Evolutionary conservation across 2,329 filamentous ascomycete genomes (phyloP).

Genomic region (Tolypocladium album): DNA sequence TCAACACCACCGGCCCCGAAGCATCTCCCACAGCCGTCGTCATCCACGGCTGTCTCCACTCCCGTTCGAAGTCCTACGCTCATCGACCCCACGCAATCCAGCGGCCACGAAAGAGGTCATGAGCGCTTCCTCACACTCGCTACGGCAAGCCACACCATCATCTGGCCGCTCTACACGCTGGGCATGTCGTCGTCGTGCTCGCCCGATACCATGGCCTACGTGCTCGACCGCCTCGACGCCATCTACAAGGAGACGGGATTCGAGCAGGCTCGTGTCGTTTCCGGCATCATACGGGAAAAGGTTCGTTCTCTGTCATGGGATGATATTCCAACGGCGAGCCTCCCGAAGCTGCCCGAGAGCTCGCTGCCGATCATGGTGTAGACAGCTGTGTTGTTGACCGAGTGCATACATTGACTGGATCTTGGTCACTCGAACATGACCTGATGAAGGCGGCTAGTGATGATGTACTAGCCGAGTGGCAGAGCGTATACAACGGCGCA

Average conservation of each 20-base stretch:
- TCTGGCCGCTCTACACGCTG: conserved; percentile 39
- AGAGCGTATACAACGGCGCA: not conserved
- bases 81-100: conserved; percentile 27
- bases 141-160: conserved; percentile 34
- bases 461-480: not conserved
- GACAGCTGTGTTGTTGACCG: not conserved
- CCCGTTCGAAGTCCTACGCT: conserved; percentile 21
- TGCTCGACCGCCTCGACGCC: conserved; percentile 31
- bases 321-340: conserved; percentile 11
- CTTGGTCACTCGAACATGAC: not conserved
- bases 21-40: not conserved
- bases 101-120: conserved; percentile 22
- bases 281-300: conserved; percentile 28
- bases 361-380: conserved; percentile 16
- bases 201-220: conserved; percentile 28
- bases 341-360: conserved; percentile 15
- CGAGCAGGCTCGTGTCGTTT: conserved; percentile 31
- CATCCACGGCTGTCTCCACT: conserved; percentile 1
- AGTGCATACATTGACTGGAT: not conserved
- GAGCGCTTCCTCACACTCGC: conserved; percentile 37
- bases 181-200: conserved; percentile 36
- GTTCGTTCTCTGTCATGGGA: conserved; percentile 16
- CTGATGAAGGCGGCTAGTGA: not conserved
- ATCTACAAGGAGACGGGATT: conserved; percentile 35
- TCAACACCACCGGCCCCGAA: conserved; percentile 9